These are phyloP conservation scores for Nannizzia gypsea DNA, from an alignment of 2,329 filamentous ascomycete genomes.

Conservation along the genomic window DNA sequence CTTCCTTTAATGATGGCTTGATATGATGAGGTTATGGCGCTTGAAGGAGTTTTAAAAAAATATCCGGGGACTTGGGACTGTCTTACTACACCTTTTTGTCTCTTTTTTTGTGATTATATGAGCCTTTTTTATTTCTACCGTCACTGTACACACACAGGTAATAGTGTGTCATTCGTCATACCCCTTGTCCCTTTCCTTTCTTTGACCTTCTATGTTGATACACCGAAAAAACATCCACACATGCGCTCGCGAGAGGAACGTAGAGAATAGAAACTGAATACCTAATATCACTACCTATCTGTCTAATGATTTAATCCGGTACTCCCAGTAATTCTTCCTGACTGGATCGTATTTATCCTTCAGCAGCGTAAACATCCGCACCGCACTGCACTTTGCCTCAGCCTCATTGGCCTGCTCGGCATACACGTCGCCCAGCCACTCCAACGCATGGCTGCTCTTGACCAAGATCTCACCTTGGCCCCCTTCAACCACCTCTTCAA, in stretches of 20 bases:
- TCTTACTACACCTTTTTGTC: not conserved
- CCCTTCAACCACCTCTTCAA: conserved; percentile 33
- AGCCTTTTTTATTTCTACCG: not conserved
- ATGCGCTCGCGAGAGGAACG: not conserved
- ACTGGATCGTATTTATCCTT: conserved; percentile 84
- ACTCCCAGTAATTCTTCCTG: conserved; percentile 85
- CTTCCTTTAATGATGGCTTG: not conserved
- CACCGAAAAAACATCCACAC: not conserved
- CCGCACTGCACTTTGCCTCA: conserved; percentile 44
- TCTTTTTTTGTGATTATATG: not conserved
- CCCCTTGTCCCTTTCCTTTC: not conserved
- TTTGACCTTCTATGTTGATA: not conserved
- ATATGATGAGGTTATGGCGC: not conserved
- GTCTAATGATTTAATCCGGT: conserved; percentile 40
- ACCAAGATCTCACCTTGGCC: conserved; percentile 32
- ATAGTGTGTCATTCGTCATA: not conserved
- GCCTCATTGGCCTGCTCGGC: conserved; percentile 33
- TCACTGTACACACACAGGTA: not conserved
- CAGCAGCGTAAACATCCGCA: conserved; percentile 58
- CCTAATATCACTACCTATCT: not conserved
- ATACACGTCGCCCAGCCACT: conserved; percentile 39
- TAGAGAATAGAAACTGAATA: not conserved
- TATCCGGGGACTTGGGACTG: not conserved
- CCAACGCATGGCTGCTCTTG: conserved; percentile 47
- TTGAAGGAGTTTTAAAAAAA: not conserved